phyloP scores from a whole-genome alignment of 2,329 filamentous ascomycete genomes.

The Dothidotthia symphoricarpi region DNA sequence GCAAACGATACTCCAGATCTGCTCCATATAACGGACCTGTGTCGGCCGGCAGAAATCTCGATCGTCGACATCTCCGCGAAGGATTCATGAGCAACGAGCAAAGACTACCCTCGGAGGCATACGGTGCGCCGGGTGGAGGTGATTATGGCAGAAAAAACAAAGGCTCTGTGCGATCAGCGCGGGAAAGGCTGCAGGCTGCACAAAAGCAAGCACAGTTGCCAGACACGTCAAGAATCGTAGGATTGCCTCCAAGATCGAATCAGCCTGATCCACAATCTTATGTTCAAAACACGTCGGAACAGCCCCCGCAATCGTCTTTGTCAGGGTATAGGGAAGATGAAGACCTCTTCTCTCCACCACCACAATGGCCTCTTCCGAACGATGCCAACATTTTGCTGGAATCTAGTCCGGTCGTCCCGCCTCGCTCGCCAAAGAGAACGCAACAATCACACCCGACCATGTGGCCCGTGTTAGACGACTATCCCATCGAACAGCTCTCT shows the following conservation, averaged over 20 bases:
- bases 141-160: conserved; percentile 25
- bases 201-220: conserved; percentile 30
- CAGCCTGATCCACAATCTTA: conserved; percentile 33
- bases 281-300: conserved; percentile 13
- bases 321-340: conserved; percentile 14
- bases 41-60: conserved; percentile 36
- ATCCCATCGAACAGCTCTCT: conserved; percentile 33
- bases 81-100: conserved; percentile 42
- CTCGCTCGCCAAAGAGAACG: conserved; percentile 31
- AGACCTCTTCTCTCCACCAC: conserved; percentile 34
- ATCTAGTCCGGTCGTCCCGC: conserved; percentile 22
- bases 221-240: conserved; percentile 37
- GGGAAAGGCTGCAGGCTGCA: conserved; percentile 34
- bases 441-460: conserved; percentile 45
- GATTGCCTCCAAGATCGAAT: conserved; percentile 37
- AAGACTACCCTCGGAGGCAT: conserved; percentile 31
- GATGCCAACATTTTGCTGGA: conserved; percentile 26
- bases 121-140: conserved; percentile 28
- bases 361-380: conserved; percentile 50
- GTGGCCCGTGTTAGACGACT: conserved; percentile 40
- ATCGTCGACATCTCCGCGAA: conserved; percentile 27
- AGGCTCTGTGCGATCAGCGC: conserved; percentile 41
- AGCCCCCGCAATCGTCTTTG: conserved; percentile 15
- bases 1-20: conserved; percentile 1
- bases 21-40: conserved; percentile 20